Evolutionary conservation across 352 stramenopile species (phyloP), one percentile per base, ranked within the genome.

Genomic region (Globisporangium yorkense): DNA sequence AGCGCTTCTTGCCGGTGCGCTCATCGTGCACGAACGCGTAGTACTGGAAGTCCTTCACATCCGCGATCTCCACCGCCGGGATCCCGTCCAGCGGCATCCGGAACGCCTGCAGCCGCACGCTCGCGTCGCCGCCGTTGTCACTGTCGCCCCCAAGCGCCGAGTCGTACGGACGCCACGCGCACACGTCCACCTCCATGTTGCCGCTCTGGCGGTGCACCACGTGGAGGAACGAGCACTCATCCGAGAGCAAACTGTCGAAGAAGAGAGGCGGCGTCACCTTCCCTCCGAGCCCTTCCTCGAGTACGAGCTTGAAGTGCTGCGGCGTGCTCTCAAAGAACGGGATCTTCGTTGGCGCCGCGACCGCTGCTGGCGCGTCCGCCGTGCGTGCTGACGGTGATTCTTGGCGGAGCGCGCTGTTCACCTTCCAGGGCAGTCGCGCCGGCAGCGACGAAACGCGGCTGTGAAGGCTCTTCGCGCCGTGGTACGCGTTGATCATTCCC

Each of bases 131-230:
- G 24, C 29, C 21, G 4, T 6, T 52, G 15, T 53, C 55, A 27
- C 4, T 24, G 1, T 48, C 49, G 31, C 59, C 61, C 15, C 57
- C 54, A 24, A 59, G 13, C n/a, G 3, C 56, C 39, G 56, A 63
- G 6, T 10, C 56, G 31, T 54, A 51, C 27, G 35, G n/a, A 21
- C 73, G 68, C 78, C 78, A 88, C 0, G 76, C 70, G 31, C 75
- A 72, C 51, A 88, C 80, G 43, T 87, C 75, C 10, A 88, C 75
- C 20, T 87, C 74, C 68, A 83, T 82, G 16, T 71, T 87, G 1
- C 72, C 74, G 47, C 61, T 81, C 29, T 79, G 56, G 49, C 62
- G 57, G 24, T 69, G 63, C 1, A 64, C 54, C 21, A 43, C 54
- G 16, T 73, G 68, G 50, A 85, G 76, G 35, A 87, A 87, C 4